phyloP scores from a whole-genome alignment of 257 asterid genomes.

The Thymus mandschuricus region DNA sequence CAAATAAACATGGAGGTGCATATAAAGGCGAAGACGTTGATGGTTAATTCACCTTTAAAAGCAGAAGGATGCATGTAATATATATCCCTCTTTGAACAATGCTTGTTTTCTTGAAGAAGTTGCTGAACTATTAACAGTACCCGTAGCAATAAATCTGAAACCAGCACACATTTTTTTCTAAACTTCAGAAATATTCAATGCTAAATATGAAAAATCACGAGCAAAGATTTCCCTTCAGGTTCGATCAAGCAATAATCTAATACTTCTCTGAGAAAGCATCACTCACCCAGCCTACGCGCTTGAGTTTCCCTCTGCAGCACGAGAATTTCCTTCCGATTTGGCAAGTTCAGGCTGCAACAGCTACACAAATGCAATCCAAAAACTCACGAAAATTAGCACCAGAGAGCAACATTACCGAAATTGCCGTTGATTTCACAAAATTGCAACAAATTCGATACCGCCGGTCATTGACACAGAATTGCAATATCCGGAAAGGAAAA shows the following conservation, averaged over 20 bases:
- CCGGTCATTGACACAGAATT: background rate
- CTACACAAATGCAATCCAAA: constrained; percentile 40
- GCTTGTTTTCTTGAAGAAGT: constrained; percentile 84
- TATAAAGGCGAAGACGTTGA: background rate
- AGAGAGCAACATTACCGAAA: background rate
- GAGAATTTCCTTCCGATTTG: constrained; percentile 70
- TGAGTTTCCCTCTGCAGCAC: constrained; percentile 58
- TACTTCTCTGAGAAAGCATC: background rate
- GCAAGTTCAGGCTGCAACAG: constrained; percentile 67
- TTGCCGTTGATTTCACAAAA: background rate
- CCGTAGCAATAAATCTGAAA: constrained; percentile 67
- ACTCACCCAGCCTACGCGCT: constrained; percentile 73
- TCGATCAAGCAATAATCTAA: constrained; percentile 18
- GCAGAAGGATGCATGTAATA: constrained; percentile 84
- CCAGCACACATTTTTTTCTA: constrained; percentile 5
- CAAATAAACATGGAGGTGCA: background rate
- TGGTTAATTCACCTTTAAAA: constrained; percentile 65
- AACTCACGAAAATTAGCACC: background rate
- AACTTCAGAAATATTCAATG: constrained; percentile 13
- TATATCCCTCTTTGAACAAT: constrained; percentile 87
- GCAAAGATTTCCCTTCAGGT: background rate
- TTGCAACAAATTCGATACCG: constrained; percentile 14
- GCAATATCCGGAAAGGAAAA: background rate
- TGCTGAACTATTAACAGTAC: constrained; percentile 73
- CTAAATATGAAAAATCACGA: constrained; percentile 7